These are phyloP conservation scores for Cryptococcus floricola DNA, from an alignment of 1,284 basidiomycete species.

Conservation along the genomic window DNA sequence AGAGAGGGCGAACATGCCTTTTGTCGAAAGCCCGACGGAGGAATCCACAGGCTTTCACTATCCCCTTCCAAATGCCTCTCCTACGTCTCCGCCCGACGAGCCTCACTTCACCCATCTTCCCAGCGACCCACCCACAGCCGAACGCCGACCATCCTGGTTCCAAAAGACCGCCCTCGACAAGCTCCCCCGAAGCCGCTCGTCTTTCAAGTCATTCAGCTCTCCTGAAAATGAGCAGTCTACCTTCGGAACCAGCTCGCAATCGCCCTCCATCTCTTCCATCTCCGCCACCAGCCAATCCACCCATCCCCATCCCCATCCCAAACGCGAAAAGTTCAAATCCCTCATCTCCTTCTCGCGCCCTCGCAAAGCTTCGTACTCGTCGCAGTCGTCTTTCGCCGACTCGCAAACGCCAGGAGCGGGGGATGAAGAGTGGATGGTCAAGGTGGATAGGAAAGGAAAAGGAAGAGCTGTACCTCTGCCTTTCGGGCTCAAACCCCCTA, in stretches of 20 bases:
- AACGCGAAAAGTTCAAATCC: constrained; percentile 8
- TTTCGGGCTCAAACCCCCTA: too few species aligned
- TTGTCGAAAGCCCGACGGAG: too few species aligned
- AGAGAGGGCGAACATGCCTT: too few species aligned
- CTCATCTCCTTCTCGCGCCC: constrained; percentile 8
- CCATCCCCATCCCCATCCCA: neutral
- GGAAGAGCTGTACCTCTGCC: neutral
- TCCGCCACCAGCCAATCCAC: neutral
- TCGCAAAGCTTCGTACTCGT: constrained; percentile 5
- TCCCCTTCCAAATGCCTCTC: too few species aligned
- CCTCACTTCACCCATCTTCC: too few species aligned
- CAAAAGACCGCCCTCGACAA: neutral
- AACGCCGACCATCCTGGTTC: neutral
- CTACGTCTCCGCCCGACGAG: too few species aligned
- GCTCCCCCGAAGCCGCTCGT: neutral
- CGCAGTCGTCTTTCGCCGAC: neutral
- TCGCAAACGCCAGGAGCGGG: neutral
- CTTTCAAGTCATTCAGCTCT: neutral
- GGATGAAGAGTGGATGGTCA: neutral
- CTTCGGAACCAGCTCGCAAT: neutral
- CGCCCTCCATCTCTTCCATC: neutral
- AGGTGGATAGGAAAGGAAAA: constrained; percentile 3
- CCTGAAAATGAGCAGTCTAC: neutral
- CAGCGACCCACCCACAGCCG: too few species aligned
- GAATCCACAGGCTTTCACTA: too few species aligned